These are phyloP conservation scores for Alnus rubra DNA, from an alignment of 306 rosid species.

Conservation along the genomic window DNA sequence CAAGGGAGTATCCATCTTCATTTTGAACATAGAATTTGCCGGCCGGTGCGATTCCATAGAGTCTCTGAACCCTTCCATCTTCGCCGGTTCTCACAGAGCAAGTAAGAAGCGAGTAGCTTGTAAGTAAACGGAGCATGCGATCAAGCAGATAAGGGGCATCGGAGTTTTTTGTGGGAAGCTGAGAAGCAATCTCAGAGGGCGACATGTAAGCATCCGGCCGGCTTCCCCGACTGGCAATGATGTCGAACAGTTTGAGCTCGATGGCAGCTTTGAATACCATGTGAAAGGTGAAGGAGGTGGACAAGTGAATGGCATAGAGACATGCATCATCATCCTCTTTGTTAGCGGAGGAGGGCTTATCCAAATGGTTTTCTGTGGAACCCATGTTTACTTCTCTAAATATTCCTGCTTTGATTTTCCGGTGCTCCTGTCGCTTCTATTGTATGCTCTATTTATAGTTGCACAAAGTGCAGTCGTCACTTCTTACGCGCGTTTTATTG, in stretches of 20 bases:
- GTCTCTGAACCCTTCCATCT: neutral
- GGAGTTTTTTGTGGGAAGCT: neutral
- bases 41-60: conserved; percentile 16
- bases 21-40: conserved; percentile 23
- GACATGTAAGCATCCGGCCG: conserved; percentile 11
- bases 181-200: conserved; percentile 29
- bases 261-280: conserved; percentile 28
- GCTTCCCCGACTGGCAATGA: neutral
- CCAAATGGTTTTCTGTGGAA: neutral
- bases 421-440: neutral
- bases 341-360: neutral
- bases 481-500: no score
- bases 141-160: conserved; percentile 21
- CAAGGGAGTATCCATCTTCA: conserved; percentile 18
- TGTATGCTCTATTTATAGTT: neutral
- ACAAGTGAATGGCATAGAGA: conserved; percentile 15
- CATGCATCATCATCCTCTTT: conserved; percentile 20
- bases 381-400: neutral
- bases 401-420: neutral
- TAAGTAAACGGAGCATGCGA: conserved; percentile 31
- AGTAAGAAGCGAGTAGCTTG: conserved; percentile 18
- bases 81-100: neutral
- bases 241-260: conserved; percentile 36
- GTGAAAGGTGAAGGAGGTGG: neutral
- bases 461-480: no score